These are phyloP conservation scores for Bacidia gigantensis DNA, from an alignment of 495 filamentous ascomycete species.

Conservation along the genomic window DNA sequence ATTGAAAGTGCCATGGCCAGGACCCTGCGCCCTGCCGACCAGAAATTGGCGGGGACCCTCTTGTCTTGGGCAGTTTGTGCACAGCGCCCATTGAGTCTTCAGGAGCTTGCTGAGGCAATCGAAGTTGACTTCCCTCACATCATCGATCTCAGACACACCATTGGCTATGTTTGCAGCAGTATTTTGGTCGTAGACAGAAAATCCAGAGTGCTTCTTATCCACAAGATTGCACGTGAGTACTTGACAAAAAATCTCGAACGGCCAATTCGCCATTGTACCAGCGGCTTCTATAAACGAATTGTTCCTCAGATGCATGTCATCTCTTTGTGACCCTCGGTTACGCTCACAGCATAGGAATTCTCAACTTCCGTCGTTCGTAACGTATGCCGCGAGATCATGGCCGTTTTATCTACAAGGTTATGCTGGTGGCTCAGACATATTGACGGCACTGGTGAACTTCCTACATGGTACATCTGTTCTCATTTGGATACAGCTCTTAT, in stretches of 20 bases:
- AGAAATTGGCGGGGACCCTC: conserved; percentile 19
- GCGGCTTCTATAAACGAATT: conserved; percentile 2
- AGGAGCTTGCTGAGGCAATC: conserved; percentile 24
- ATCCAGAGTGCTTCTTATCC: conserved; percentile 20
- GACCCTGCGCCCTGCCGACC: conserved; percentile 5
- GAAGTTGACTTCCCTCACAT: conserved; percentile 19
- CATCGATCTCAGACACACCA: conserved; percentile 18
- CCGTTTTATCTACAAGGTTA: no score
- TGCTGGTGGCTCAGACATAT: no score
- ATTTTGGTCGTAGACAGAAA: conserved; percentile 21
- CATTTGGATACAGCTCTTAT: no score
- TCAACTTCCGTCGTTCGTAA: no score
- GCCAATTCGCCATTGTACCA: conserved; percentile 5
- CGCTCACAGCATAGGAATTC: no score
- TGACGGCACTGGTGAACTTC: no score
- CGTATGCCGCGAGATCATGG: no score
- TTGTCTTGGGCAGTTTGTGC: conserved; percentile 24
- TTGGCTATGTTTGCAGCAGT: conserved; percentile 24
- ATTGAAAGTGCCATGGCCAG: conserved; percentile 16
- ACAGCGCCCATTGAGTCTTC: conserved; percentile 17
- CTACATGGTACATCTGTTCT: no score
- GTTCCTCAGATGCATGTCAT: no score
- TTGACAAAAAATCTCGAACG: conserved; percentile 11
- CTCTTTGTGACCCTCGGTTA: no score
- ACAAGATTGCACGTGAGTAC: conserved; percentile 25